Evolutionary conservation across 176 grass and related monocot genomes (phyloP), one percentile per base, ranked within the genome.

Genomic region (Carex scoparia): DNA sequence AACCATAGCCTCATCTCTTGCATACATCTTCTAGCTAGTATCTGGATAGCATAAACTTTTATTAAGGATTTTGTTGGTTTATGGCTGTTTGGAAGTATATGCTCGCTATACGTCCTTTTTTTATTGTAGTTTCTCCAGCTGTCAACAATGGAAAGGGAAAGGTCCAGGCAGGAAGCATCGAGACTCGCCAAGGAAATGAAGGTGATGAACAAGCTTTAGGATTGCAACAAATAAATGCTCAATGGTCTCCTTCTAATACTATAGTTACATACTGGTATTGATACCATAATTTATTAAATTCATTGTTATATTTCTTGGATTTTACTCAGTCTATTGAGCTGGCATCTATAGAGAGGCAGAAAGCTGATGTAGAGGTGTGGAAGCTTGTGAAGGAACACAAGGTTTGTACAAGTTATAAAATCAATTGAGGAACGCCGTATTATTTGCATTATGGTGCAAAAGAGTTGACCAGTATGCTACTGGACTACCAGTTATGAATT

Each of bases 311-410:
- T 77, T 15, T 33, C 12, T 69, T 83, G 38, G 49, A 68, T 54
- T 48, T 44, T 67, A 18, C 46, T 65, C 35, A 83, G 81, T 65
- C 81, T 68, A 46, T 97, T 85, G 83, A 67, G 54, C 84, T 97
- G 87, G 92, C 92, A 65, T 83, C 83, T 65, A 67, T 85, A 81
- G 92, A 90, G 85, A 81, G 86, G 31, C 80, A 91, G 69, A 94
- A 92, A 84, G 92, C 88, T 79, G 60, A 89, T 87, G 90, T 82
- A 71, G 86, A 92, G 85, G 80, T 97, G 64, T 69, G 66, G 15
- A 91, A 80, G 55, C 76, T 97, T 88, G 12, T 94, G 7, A 69
- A 89, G 79, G 66, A 84, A 81, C 92, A 97, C 16, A 85, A 85
- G 83, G 94, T 94, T 67, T 86, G 60, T 71, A 30, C 49, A 81